Conservation (phyloP, 345 rosid genomes). For the Eucalyptus rudis region DNA sequence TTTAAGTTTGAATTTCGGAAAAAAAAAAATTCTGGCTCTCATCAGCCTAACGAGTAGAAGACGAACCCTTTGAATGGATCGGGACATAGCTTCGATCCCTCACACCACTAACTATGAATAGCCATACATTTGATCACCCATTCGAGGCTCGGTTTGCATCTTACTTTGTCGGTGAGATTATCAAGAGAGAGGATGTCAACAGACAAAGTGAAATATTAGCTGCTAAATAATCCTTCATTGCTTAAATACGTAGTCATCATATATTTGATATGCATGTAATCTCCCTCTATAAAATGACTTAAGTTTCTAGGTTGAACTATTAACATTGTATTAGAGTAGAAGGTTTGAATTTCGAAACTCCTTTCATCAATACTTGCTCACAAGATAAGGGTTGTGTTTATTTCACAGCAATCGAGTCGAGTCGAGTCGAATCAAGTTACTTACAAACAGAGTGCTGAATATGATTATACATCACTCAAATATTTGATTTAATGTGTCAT, state of each 20-base stretch:
- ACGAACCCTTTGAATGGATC: not conserved
- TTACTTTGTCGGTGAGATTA: not conserved
- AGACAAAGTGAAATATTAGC: not conserved
- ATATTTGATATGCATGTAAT: not conserved
- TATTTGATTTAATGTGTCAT: not conserved
- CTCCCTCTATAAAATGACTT: not conserved
- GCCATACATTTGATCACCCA: not conserved
- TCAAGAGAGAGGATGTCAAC: not conserved
- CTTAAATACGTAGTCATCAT: accelerated
- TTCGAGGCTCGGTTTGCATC: not conserved
- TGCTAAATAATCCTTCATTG: not conserved
- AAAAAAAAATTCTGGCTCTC: not conserved
- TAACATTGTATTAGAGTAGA: not conserved
- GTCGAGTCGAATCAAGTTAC: not conserved
- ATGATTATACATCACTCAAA: not conserved
- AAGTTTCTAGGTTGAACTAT: not conserved
- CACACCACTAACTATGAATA: not conserved
- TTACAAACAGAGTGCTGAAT: accelerated
- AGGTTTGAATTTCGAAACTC: not conserved
- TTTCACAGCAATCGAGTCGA: too few species aligned
- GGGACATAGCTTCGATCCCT: not conserved
- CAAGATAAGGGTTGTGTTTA: not conserved
- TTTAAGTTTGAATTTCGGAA: not conserved
- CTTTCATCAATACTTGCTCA: not conserved
- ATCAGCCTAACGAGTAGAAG: not conserved